phyloP scores from a whole-genome alignment of 768 basidiomycete genomes.

The Leccinellum albellum region DNA sequence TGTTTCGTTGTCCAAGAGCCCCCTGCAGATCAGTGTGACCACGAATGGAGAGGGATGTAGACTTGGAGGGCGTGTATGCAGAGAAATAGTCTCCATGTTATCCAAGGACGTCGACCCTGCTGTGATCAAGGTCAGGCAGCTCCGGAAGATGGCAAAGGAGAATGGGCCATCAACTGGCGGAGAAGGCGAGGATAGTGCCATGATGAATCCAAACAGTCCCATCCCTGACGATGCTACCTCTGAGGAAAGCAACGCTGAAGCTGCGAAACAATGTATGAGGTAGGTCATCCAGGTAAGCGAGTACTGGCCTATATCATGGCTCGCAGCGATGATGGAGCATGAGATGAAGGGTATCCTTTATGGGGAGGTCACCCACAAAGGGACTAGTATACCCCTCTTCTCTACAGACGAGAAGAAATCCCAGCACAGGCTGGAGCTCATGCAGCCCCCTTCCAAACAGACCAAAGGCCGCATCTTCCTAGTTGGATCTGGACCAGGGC shows the following conservation, averaged over 20 bases:
- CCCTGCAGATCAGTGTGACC: slow-evolving; percentile 77
- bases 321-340: slow-evolving; percentile 60
- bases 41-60: slow-evolving; percentile 92
- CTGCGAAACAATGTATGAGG: slow-evolving; percentile 66
- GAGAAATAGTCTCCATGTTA: slow-evolving; percentile 77
- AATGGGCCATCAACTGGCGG: slow-evolving; percentile 30
- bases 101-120: slow-evolving; percentile 72
- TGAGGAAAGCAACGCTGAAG: slow-evolving; percentile 42
- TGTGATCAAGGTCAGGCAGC: slow-evolving; percentile 64
- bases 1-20: slow-evolving; percentile 42
- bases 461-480: slow-evolving; percentile 73
- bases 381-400: slow-evolving; percentile 7
- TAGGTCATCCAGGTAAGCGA: slow-evolving; percentile 97
- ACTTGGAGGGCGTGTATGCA: slow-evolving; percentile 69
- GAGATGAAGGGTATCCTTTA: slow-evolving; percentile 69
- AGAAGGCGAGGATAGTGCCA: slow-evolving; percentile 49
- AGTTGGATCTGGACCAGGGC: slow-evolving; percentile 93
- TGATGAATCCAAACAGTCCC: slow-evolving; percentile 65
- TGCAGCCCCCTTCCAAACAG: slow-evolving; percentile 12
- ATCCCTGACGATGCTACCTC: slow-evolving; percentile 37
- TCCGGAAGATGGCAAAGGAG: slow-evolving; percentile 52
- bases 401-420: slow-evolving; percentile 36
- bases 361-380: slow-evolving; percentile 25
- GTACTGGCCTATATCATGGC: slow-evolving; percentile 83
- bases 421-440: slow-evolving; percentile 25